Evolutionary conservation across 805 yeast genomes (phyloP), one percentile per base, ranked within the genome.

Genomic region (Suhomyces prunicola): DNA sequence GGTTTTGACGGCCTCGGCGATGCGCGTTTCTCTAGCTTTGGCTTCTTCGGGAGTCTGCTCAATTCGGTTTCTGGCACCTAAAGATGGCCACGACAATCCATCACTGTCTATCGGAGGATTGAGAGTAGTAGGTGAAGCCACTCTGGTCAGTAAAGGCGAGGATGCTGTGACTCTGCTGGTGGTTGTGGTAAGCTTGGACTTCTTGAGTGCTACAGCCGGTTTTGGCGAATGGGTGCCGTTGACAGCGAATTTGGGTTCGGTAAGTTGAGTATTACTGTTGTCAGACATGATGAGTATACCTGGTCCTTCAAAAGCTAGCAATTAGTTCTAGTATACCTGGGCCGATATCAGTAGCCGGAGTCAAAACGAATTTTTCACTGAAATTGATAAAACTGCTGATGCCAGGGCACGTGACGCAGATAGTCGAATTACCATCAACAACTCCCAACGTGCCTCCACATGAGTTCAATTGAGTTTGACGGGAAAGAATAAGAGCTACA

Each of bases 81-180:
- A 62, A 15, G 92, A 84, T 15, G 97, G 98, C 97, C 97, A 93
- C 44, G 97, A 90, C 46, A 93, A 79, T 0, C 97, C 97, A 69
- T 90, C 97, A 44, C 80, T 84, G 64, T 90, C 97, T 33, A 91
- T 86, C 17, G 97, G 94, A 0, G 97, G 92, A 57, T 84, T 85
- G 50, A 87, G 68, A 2, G 96, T 88, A 66, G 85, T 87, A 19
- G 96, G 96, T 4, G 91, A 83, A 0, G 92, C 91, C 1, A 90
- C 89, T 62, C 91, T 77, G 3, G 90, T 85, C 59, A 81, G 86
- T 53, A 87, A 73, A 13, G 92, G 92, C 0, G 91, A 82, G 48
- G 63, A 44, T 9, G 26, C 49, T 5, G 49, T 29, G 27, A 23
- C 33, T 15, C 19, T 15, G 33, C 50, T 29, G 22, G 24, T 27